These are phyloP conservation scores for Saprolegnia diclina DNA, from an alignment of 352 stramenopile species.

Conservation along the genomic window DNA sequence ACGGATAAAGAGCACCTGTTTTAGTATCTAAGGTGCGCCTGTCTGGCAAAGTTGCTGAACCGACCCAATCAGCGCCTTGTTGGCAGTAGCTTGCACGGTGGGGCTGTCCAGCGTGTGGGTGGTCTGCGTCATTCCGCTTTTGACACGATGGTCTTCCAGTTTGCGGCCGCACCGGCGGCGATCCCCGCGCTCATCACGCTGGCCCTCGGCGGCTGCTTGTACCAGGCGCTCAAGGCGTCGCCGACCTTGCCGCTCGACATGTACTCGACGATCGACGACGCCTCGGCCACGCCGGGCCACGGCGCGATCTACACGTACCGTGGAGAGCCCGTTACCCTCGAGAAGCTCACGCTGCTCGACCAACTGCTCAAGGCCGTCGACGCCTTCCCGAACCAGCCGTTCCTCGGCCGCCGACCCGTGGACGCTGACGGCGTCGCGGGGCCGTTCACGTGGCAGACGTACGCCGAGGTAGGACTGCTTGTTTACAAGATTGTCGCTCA, in stretches of 20 bases:
- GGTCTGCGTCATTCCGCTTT: not conserved
- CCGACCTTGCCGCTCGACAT: not conserved
- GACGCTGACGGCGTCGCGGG: constrained; percentile 38
- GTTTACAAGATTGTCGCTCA: not conserved
- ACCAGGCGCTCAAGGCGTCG: not conserved
- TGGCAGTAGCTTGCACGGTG: not conserved
- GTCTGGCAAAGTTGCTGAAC: too few species aligned
- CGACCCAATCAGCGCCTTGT: too few species aligned
- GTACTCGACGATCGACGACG: constrained; percentile 11
- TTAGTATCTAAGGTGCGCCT: too few species aligned
- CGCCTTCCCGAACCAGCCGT: constrained; percentile 24
- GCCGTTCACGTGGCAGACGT: constrained; percentile 54
- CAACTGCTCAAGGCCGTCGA: not conserved
- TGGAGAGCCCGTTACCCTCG: not conserved
- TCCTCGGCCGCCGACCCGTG: constrained; percentile 49
- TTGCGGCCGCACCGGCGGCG: not conserved
- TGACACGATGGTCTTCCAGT: not conserved
- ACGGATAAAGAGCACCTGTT: too few species aligned
- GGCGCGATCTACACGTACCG: constrained; percentile 15
- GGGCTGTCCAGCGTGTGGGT: not conserved
- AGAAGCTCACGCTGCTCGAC: not conserved
- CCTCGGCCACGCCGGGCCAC: not conserved
- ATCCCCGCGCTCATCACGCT: constrained; percentile 1
- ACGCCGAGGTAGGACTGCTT: constrained; percentile 35
- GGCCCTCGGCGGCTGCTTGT: not conserved